Conservation (phyloP, 441 rosid species). For the Hypseocharis bilobata region DNA sequence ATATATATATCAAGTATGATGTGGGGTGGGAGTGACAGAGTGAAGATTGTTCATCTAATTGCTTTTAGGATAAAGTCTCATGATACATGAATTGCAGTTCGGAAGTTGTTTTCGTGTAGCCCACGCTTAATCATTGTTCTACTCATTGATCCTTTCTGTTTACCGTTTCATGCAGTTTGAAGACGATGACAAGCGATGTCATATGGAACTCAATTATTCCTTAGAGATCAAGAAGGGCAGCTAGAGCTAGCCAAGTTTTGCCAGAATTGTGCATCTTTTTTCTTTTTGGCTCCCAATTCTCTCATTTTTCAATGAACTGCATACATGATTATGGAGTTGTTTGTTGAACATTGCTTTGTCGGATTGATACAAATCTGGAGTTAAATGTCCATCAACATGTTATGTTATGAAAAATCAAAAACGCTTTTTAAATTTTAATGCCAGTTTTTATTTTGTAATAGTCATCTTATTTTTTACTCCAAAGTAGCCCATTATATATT, state of each 20-base stretch:
- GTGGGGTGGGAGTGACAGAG: too few relatives aligned
- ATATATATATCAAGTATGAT: too few relatives aligned
- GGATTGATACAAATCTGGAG: not conserved
- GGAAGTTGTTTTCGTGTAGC: too few relatives aligned
- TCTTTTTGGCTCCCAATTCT: not conserved
- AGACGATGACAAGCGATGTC: slow-evolving; percentile 47
- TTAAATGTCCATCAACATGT: not conserved
- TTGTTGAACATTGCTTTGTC: not conserved
- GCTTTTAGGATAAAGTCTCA: too few relatives aligned
- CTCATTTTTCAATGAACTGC: not conserved
- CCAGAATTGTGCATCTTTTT: not conserved
- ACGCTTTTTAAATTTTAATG: too few relatives aligned
- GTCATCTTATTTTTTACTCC: too few relatives aligned
- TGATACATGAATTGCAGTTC: too few relatives aligned
- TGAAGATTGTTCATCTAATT: too few relatives aligned
- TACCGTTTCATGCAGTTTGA: slow-evolving; percentile 33
- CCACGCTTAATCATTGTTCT: too few relatives aligned
- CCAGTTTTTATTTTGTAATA: too few relatives aligned
- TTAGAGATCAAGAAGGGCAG: slow-evolving; percentile 40
- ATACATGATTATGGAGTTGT: slow-evolving; percentile 18
- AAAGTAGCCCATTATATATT: too few relatives aligned
- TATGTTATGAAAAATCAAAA: too few relatives aligned
- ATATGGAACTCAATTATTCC: slow-evolving; percentile 43
- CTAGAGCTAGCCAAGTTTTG: slow-evolving; percentile 28
- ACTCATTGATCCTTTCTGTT: not conserved